Conservation (phyloP, 305 asterid genomes). For the Solanum hybrid region DNA sequence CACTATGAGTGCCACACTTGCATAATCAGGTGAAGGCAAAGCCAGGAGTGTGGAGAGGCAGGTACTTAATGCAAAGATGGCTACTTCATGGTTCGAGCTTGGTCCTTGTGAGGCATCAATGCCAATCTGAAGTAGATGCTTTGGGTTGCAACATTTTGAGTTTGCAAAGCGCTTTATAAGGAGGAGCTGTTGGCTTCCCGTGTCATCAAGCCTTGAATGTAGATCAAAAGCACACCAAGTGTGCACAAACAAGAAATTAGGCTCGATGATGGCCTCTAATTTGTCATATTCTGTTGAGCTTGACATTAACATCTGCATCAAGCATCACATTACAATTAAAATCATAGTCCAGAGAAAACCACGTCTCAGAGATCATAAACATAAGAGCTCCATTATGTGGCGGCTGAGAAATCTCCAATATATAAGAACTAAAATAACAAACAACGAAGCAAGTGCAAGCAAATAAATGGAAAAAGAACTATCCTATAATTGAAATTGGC, state of each 20-base stretch:
- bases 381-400: not conserved
- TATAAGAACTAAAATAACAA: not conserved
- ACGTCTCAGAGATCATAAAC: not conserved
- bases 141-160: constrained; percentile 56
- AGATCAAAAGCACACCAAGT: constrained; percentile 76
- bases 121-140: constrained; percentile 70
- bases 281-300: constrained; percentile 34
- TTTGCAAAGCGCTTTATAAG: constrained; percentile 48
- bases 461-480: not conserved
- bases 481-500: constrained; percentile 1
- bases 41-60: constrained; percentile 62
- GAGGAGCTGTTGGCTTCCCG: constrained; percentile 53
- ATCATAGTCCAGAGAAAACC: not conserved
- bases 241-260: constrained; percentile 57
- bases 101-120: constrained; percentile 74
- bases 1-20: constrained; percentile 44
- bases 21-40: constrained; percentile 68
- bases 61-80: constrained; percentile 49
- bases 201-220: constrained; percentile 64
- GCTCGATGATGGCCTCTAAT: constrained; percentile 32
- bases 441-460: not conserved
- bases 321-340: not conserved
- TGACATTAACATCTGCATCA: constrained; percentile 55
- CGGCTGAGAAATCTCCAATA: not conserved
- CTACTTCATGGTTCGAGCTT: constrained; percentile 63